A percentile compares a stretch with the other conserved stretches of the same genome.
Evolutionary conservation across 1,139 yeast species (phyloP).

Genomic region (Spathaspora sp.): DNA sequence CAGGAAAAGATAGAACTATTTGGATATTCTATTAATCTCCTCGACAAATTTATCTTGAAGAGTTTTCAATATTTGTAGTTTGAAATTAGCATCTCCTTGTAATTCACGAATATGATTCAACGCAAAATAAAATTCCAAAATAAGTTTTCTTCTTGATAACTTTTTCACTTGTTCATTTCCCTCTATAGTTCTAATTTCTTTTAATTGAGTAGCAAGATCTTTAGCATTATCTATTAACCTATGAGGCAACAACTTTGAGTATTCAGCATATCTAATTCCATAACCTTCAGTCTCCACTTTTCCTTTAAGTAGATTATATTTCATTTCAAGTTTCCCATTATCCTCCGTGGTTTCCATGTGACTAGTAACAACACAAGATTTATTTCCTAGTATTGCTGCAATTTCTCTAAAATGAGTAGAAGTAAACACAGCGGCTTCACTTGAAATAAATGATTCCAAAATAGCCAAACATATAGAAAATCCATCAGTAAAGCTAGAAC

Average conservation of each 20-base stretch:
- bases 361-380: conserved; percentile 26
- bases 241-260: conserved; percentile 18
- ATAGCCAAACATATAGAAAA: conserved; percentile 39
- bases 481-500: conserved; percentile 42
- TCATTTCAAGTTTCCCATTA: conserved; percentile 22
- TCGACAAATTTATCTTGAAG: conserved; percentile 16
- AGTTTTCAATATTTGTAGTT: conserved; percentile 12
- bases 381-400: conserved; percentile 27
- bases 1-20: conserved; percentile 38
- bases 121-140: conserved; percentile 14
- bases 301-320: conserved; percentile 23
- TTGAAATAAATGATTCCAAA: conserved; percentile 26
- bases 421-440: conserved; percentile 27
- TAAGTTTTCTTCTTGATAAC: conserved; percentile 12
- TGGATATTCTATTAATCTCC: conserved; percentile 10
- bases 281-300: conserved; percentile 21
- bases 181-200: conserved; percentile 3
- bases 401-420: conserved; percentile 42
- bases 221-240: conserved; percentile 23
- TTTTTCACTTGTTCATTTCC: conserved; percentile 7
- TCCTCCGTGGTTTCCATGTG: conserved; percentile 23
- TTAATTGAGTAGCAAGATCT: conserved; percentile 18
- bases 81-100: conserved; percentile 8
- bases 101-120: conserved; percentile 11
- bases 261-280: conserved; percentile 24